Conservation (phyloP, 495 filamentous ascomycete species). For the Tuber borchii region DNA sequence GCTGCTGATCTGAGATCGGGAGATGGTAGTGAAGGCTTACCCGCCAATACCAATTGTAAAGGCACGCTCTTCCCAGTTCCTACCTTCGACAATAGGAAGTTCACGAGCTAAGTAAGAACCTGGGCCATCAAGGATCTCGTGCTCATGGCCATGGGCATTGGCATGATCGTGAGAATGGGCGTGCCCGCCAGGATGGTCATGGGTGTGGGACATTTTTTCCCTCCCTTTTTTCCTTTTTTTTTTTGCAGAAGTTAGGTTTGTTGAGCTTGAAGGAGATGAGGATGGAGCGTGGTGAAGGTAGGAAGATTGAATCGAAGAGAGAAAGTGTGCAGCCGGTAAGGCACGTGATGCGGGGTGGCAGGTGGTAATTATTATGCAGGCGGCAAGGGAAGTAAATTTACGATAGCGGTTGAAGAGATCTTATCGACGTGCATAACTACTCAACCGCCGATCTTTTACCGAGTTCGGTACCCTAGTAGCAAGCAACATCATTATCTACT, state of each 20-base stretch:
- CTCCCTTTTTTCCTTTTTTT: not conserved
- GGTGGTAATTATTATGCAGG: too few relatives aligned
- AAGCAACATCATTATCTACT: not conserved
- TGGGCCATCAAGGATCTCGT: constrained; percentile 92
- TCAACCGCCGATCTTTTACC: not conserved
- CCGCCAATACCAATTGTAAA: constrained; percentile 96
- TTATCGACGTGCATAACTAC: not conserved
- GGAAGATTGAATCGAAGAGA: not conserved
- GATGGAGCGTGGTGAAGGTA: not conserved
- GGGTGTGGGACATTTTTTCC: not conserved
- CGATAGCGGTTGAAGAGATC: not conserved
- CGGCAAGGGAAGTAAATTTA: not conserved
- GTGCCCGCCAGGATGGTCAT: not conserved
- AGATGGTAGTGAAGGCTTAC: constrained; percentile 49
- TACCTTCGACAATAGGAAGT: constrained; percentile 81
- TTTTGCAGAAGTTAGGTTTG: not conserved
- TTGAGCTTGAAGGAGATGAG: not conserved
- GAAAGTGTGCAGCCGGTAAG: not conserved
- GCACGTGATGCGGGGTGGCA: not conserved
- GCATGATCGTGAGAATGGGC: constrained; percentile 45
- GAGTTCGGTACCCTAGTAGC: not conserved
- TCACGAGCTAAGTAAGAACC: constrained; percentile 86
- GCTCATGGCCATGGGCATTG: constrained; percentile 84
- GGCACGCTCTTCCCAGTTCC: constrained; percentile 82
- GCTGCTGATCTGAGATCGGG: not conserved